These are phyloP conservation scores for Corynespora cassiicola DNA, from an alignment of 2,329 filamentous ascomycete species.

Conservation along the genomic window DNA sequence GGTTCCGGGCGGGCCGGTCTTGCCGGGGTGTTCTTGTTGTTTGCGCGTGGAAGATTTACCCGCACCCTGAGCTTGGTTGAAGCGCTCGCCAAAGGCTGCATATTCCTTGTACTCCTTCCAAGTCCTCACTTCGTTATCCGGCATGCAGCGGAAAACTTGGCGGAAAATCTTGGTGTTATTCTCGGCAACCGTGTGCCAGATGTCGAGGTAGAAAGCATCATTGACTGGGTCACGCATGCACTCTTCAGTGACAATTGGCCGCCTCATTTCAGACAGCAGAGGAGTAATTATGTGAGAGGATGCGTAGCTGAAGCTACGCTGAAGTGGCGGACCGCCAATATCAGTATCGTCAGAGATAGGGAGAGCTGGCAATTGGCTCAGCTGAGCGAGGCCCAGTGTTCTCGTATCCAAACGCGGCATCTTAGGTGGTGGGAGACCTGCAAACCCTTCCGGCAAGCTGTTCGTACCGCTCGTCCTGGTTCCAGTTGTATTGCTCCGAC, in stretches of 20 bases:
- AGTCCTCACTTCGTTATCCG: slow-evolving; percentile 89
- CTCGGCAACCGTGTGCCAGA: slow-evolving; percentile 84
- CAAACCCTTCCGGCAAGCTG: slow-evolving; percentile 47
- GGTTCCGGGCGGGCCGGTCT: slow-evolving; percentile 57
- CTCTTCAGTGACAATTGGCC: slow-evolving; percentile 79
- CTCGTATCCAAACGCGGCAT: slow-evolving; percentile 67
- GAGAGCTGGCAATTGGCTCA: slow-evolving; percentile 74
- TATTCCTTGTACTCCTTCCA: slow-evolving; percentile 95
- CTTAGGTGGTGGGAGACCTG: slow-evolving; percentile 65
- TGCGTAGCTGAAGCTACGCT: slow-evolving; percentile 58
- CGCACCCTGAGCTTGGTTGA: slow-evolving; percentile 69
- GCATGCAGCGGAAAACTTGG: slow-evolving; percentile 94
- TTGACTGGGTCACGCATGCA: slow-evolving; percentile 94
- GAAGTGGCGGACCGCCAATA: slow-evolving; percentile 75
- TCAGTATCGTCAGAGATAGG: slow-evolving; percentile 79
- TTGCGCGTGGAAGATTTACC: slow-evolving; percentile 60
- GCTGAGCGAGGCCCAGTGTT: slow-evolving; percentile 71
- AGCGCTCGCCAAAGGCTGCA: slow-evolving; percentile 76
- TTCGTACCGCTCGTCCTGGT: slow-evolving; percentile 39
- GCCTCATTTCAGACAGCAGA: slow-evolving; percentile 70
- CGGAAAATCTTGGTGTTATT: slow-evolving; percentile 97
- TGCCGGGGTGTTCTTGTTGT: slow-evolving; percentile 55
- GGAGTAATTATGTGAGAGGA: slow-evolving; percentile 57
- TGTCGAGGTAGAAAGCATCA: slow-evolving; percentile 81
- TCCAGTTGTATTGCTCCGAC: slow-evolving; percentile 38